phyloP scores from a whole-genome alignment of 176 grass and related monocot species.

The Areca catechu region DNA sequence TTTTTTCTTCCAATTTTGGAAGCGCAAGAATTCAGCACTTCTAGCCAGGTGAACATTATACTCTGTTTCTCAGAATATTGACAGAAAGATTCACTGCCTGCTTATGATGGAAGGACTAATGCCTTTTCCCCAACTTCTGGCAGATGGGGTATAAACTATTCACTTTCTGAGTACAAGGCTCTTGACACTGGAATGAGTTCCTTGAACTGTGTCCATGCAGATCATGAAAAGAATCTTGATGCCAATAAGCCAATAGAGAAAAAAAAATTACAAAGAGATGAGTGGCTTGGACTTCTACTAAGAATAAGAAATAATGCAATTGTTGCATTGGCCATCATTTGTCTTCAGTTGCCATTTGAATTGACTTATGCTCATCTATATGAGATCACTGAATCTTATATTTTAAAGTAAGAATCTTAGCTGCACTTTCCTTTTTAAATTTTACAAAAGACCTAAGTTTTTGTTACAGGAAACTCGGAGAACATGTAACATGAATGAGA shows the following conservation, averaged over 20 bases:
- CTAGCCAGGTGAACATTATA: conserved; percentile 46
- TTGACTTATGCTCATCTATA: conserved; percentile 97
- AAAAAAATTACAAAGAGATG: conserved; percentile 73
- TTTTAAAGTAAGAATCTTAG: conserved; percentile 43
- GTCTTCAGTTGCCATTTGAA: conserved; percentile 91
- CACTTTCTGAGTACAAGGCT: conserved; percentile 75
- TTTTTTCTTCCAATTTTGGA: conserved; percentile 98
- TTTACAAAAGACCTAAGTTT: no score
- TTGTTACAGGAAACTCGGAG: no score
- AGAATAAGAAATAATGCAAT: conserved; percentile 90
- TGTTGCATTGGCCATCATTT: conserved; percentile 84
- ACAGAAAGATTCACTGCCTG: no score
- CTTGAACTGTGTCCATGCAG: conserved; percentile 12
- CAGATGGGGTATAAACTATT: conserved; percentile 97
- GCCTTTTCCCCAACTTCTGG: conserved; percentile 7
- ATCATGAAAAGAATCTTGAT: conserved; percentile 41
- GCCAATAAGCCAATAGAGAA: conserved; percentile 48
- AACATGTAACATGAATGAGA: no score
- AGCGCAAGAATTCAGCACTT: conserved; percentile 90
- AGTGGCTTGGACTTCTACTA: conserved; percentile 77
- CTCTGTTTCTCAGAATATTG: conserved; percentile 5
- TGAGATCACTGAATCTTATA: conserved; percentile 59
- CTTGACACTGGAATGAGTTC: conserved; percentile 41
- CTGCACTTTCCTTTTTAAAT: neutral
- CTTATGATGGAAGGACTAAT: no score